A percentile compares a stretch with the other conserved stretches of the same genome.
Evolutionary conservation across 1,139 yeast species (phyloP).

Genomic region (Suhomyces panamericanus): DNA sequence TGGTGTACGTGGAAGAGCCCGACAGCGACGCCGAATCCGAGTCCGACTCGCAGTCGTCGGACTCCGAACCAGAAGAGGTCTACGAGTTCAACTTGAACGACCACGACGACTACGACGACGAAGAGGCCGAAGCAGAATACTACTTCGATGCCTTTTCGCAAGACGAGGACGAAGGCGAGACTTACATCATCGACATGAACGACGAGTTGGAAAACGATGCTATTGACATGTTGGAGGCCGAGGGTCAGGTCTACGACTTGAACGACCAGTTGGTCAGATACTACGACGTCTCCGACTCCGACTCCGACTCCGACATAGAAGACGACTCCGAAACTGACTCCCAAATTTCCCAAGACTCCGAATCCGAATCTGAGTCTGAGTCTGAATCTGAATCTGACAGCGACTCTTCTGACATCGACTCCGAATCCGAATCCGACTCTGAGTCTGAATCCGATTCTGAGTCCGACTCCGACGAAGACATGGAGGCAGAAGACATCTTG

Average conservation of each 20-base stretch:
- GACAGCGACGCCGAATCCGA: constrained; percentile 21
- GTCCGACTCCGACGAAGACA: constrained; percentile 19
- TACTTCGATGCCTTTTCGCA: constrained; percentile 14
- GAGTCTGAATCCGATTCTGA: constrained; percentile 19
- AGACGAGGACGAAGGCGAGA: constrained; percentile 14
- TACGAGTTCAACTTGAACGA: constrained; percentile 27
- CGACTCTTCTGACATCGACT: not conserved
- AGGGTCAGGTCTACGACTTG: constrained; percentile 39
- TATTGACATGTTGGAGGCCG: constrained; percentile 35
- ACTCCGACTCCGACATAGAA: not conserved
- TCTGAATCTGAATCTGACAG: constrained; percentile 12
- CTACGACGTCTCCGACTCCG: constrained; percentile 28
- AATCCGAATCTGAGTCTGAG: constrained; percentile 12
- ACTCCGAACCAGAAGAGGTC: constrained; percentile 25
- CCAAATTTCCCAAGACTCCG: constrained; percentile 12
- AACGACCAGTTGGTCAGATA: constrained; percentile 43
- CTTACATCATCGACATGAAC: constrained; percentile 34
- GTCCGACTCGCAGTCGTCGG: constrained; percentile 10
- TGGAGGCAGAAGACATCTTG: constrained; percentile 34
- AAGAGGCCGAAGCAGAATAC: constrained; percentile 12
- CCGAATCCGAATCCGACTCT: too few relatives aligned
- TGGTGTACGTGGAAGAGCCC: constrained; percentile 46
- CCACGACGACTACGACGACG: constrained; percentile 16
- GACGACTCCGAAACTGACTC: constrained; percentile 18
- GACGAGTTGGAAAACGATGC: constrained; percentile 41